phyloP scores from a whole-genome alignment of 2,329 filamentous ascomycete species.

The Trichoderma sp. region DNA sequence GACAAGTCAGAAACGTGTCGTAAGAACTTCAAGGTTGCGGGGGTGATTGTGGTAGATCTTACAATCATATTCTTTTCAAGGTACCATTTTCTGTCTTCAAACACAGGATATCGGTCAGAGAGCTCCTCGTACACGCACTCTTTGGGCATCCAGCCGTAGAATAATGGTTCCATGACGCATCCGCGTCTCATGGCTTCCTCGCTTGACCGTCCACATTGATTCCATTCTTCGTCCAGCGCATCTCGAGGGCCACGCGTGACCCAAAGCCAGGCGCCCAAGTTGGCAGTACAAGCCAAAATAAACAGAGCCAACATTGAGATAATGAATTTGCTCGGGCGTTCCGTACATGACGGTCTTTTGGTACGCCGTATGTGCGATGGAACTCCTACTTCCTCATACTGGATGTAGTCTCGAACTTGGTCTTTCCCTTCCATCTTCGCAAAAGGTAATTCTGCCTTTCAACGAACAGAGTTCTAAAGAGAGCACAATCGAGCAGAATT shows the following conservation, averaged over 20 bases:
- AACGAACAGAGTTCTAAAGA: neutral
- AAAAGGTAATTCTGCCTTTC: neutral
- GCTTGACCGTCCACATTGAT: neutral
- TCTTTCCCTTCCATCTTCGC: neutral
- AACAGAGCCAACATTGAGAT: neutral
- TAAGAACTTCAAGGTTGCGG: neutral
- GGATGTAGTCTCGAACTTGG: neutral
- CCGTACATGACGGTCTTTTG: neutral
- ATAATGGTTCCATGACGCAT: neutral
- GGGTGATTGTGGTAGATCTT: neutral
- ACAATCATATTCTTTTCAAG: neutral
- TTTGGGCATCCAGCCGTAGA: neutral
- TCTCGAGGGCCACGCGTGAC: neutral
- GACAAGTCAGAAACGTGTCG: neutral
- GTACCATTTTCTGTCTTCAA: neutral
- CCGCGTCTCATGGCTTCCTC: neutral
- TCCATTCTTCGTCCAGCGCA: neutral
- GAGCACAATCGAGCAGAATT: too few relatives aligned
- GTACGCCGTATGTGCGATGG: neutral
- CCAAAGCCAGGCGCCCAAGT: neutral
- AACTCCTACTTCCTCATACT: constrained; percentile 1
- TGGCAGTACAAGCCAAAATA: neutral
- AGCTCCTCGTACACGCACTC: neutral
- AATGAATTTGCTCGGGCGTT: neutral
- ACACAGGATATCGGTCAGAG: neutral